A percentile compares a stretch with the other conserved stretches of the same genome.
phyloP scores from a whole-genome alignment of 1,284 basidiomycete species.

The Apiotrichum mycotoxinovorans region DNA sequence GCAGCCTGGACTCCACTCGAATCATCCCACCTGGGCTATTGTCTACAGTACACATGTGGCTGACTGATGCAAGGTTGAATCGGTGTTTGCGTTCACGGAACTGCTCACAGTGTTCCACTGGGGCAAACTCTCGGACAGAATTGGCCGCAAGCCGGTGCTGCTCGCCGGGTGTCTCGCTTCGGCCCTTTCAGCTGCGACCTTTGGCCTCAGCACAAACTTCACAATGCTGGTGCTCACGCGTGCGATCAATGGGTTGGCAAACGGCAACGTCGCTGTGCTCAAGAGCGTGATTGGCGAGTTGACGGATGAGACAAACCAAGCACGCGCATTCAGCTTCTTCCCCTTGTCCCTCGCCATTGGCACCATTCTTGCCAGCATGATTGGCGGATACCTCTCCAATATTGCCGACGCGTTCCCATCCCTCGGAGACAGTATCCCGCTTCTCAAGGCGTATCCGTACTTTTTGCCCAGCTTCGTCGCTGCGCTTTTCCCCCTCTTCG shows the following conservation, averaged over 20 bases:
- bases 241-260: constrained; percentile 35
- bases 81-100: constrained; percentile 37
- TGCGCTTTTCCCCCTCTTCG: constrained; percentile 27
- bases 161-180: constrained; percentile 37
- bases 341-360: constrained; percentile 38
- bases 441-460: constrained; percentile 33
- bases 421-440: constrained; percentile 23
- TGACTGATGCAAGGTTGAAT: constrained; percentile 29
- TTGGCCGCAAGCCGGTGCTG: constrained; percentile 39
- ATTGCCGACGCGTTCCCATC: constrained; percentile 18
- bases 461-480: constrained; percentile 34
- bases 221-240: constrained; percentile 29
- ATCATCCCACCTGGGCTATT: no score
- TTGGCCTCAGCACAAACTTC: constrained; percentile 35
- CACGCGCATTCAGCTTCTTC: constrained; percentile 40
- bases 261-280: constrained; percentile 41
- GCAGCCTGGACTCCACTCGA: no score
- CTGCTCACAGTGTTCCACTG: constrained; percentile 41
- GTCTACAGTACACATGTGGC: no score
- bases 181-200: constrained; percentile 29
- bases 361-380: constrained; percentile 33
- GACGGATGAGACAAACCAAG: constrained; percentile 39
- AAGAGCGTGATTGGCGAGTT: constrained; percentile 41
- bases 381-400: constrained; percentile 28
- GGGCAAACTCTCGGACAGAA: constrained; percentile 34